These are phyloP conservation scores for Neofusicoccum sp. DNA, from an alignment of 2,329 filamentous ascomycete species.

Conservation along the genomic window DNA sequence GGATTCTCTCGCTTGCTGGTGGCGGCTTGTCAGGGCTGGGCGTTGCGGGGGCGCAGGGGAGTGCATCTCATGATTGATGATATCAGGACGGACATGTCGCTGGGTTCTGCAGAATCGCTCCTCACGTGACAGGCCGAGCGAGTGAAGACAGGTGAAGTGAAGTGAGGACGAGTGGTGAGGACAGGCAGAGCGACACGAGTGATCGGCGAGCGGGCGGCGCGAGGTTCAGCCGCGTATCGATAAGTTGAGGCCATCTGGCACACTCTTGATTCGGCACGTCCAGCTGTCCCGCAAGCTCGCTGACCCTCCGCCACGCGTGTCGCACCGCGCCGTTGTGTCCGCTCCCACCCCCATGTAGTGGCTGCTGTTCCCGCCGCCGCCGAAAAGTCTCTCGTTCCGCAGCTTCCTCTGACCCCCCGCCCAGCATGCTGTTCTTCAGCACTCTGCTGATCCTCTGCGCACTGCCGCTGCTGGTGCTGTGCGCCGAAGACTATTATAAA, in stretches of 20 bases:
- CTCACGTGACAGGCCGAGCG: too few relatives aligned
- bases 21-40: too few relatives aligned
- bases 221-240: conserved; percentile 2
- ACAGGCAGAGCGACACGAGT: background rate
- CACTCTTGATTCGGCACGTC: background rate
- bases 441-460: conserved; percentile 38
- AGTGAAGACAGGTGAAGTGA: too few relatives aligned
- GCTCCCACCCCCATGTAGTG: conserved; percentile 10
- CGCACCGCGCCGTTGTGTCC: background rate
- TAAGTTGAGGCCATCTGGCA: conserved; percentile 14
- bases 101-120: too few relatives aligned
- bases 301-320: background rate
- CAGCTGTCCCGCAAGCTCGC: conserved; percentile 6
- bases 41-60: too few relatives aligned
- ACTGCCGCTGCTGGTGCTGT: conserved; percentile 44
- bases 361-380: background rate
- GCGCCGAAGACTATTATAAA: conserved; percentile 75
- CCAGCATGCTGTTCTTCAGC: conserved; percentile 18
- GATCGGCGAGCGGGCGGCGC: background rate
- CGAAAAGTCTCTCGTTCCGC: background rate
- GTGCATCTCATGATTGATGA: too few relatives aligned
- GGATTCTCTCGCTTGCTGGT: too few relatives aligned
- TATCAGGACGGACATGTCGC: too few relatives aligned
- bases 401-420: background rate
- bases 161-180: background rate